Evolutionary conservation across 2,329 filamentous ascomycete species (phyloP), one percentile per base, ranked within the genome.

Genomic region (Diaporthe nobilis): DNA sequence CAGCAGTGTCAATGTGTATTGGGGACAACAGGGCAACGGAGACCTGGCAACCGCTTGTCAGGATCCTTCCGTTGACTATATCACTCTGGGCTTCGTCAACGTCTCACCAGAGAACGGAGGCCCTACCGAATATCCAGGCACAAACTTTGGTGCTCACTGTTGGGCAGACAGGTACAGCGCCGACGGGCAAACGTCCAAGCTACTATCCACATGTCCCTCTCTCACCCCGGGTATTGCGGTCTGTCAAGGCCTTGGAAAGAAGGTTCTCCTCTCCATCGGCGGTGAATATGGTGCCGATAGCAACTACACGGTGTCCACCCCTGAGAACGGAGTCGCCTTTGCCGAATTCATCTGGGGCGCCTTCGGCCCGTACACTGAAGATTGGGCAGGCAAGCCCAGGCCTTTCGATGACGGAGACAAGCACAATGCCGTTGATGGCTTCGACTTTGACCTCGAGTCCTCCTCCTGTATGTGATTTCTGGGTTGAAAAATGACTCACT

Each of bases 221-320:
- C 82, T 86, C 70, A 80, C 81, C 22, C 78, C 78, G 25, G 84
- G 84, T 49, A 82, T 85, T 72, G 77, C 81, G 60, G 79, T 85
- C 39, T 94, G 92, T 82, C 91, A 93, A 81, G 82, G 88, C 74
- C 74, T 75, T 49, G 88, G 88, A 73, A 93, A 92, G 84, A 93
- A 91, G 77, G 88, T 94, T 71, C 82, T 93, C 57, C 85, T 93
- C 37, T 93, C 92, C 17, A 87, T 94, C 63, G 92, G 92, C 60
- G 92, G 92, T 55, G 88, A 77, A 15, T 83, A 78, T 65, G 75
- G 75, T 9, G 34, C 71, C 28, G 60, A 20, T 20, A 34, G 17
- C 15, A 81, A 85, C 81, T 86, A 86, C 78, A 80, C 81, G 20
- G 71, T 86, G 55, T 82, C 82, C 2, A 79, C 74, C 55, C 72